A percentile compares a stretch with the other conserved stretches of the same genome.
phyloP scores from a whole-genome alignment of 495 filamentous ascomycete species.

The Hypoxylon fragiforme region DNA sequence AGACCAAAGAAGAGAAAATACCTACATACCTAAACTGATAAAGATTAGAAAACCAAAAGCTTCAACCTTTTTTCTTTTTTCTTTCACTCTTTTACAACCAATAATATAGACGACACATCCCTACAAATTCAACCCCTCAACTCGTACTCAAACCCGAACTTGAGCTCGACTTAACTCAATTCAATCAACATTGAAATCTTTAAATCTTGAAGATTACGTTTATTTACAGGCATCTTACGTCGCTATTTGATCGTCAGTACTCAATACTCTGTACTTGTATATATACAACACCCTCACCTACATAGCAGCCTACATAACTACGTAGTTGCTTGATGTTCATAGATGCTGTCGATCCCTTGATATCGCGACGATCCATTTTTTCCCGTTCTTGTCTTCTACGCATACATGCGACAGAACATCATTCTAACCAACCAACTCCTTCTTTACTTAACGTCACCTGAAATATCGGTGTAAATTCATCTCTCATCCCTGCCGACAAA shows the following conservation, averaged over 20 bases:
- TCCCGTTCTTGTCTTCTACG: background rate
- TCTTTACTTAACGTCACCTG: background rate
- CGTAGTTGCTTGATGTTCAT: conserved; percentile 9
- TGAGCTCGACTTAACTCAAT: conserved; percentile 2
- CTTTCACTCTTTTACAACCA: conserved; percentile 10
- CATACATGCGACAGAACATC: conserved; percentile 22
- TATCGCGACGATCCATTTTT: conserved; percentile 30
- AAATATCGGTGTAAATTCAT: no score
- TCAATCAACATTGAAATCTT: background rate
- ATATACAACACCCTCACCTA: conserved; percentile 21
- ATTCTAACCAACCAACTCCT: conserved; percentile 9
- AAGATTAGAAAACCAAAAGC: no score
- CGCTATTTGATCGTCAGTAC: conserved; percentile 14
- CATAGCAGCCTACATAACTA: no score
- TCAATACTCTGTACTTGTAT: conserved; percentile 19
- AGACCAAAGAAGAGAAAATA: no score
- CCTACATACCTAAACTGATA: no score
- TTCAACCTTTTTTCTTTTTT: no score
- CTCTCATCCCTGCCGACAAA: conserved; percentile 13
- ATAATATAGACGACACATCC: conserved; percentile 11
- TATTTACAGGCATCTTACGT: conserved; percentile 17
- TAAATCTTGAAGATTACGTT: conserved; percentile 10
- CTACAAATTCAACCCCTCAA: conserved; percentile 5
- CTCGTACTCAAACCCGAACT: no score
- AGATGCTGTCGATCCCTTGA: conserved; percentile 23